These are phyloP conservation scores for Rhipidocladum racemiflorum DNA, from an alignment of 176 grass and related monocot genomes.

Conservation along the genomic window DNA sequence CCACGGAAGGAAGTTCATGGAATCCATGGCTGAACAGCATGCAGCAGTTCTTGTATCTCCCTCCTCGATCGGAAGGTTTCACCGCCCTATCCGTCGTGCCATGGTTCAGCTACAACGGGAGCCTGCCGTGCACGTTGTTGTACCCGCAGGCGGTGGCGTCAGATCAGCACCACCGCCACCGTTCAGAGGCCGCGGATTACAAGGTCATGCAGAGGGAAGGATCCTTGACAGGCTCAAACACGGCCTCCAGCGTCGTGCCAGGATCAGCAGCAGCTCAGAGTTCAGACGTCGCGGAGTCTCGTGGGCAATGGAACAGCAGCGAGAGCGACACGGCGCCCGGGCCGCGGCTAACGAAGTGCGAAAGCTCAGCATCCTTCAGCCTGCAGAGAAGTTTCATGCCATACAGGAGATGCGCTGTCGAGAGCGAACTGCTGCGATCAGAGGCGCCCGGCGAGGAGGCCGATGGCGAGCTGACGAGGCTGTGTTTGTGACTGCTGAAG, in stretches of 20 bases:
- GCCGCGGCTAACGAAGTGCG: slow-evolving; percentile 20
- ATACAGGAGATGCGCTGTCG: slow-evolving; percentile 50
- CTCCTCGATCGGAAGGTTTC: slow-evolving; percentile 36
- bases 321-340: neutral
- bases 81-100: slow-evolving; percentile 18
- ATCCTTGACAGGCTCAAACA: slow-evolving; percentile 66
- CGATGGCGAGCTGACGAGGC: slow-evolving; percentile 57
- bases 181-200: slow-evolving; percentile 13
- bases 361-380: slow-evolving; percentile 30
- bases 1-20: slow-evolving; percentile 26
- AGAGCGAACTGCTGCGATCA: slow-evolving; percentile 40
- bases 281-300: slow-evolving; percentile 35
- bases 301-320: slow-evolving; percentile 23
- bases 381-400: slow-evolving; percentile 58
- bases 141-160: slow-evolving; percentile 31
- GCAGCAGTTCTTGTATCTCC: slow-evolving; percentile 50
- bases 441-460: slow-evolving; percentile 31
- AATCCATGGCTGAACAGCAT: slow-evolving; percentile 37
- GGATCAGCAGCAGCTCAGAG: slow-evolving; percentile 14
- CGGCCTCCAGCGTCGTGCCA: slow-evolving; percentile 13
- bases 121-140: slow-evolving; percentile 35
- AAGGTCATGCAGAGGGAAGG: slow-evolving; percentile 48
- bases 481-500: slow-evolving; percentile 60
- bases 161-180: slow-evolving; percentile 18
- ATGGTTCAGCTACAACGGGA: slow-evolving; percentile 41